Base-by-base conservation (phyloP, 352 stramenopile genomes). In the Phytophthora capsici region DNA sequence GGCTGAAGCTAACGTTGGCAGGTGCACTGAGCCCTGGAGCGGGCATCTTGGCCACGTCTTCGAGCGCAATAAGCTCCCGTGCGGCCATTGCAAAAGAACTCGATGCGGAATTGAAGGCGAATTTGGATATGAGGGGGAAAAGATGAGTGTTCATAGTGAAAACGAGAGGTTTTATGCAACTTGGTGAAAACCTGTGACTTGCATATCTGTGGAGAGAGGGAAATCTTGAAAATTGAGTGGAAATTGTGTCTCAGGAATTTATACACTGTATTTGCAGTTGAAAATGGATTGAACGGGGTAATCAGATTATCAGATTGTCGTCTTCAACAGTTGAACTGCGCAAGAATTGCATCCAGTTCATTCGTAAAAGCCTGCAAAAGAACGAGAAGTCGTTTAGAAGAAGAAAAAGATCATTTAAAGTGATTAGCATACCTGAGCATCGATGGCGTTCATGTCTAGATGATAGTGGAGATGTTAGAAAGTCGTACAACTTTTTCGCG, bases 11-110 rank as follows among this genome's bases (percentile, higher is more conserved):
- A 47, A 95, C 63, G 71, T 86, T 93, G 38, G 81, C 78, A 44
- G 90, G 90, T 16, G 80, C 75, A 51, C 77, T 89, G 51, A 94
- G 90, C 34, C 91, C 90, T 19, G 91, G 91, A 44, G 86, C 80
- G 5, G 91, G 91, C 78, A 97, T 89, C 58, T 74, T 89, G 26
- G 91, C 91, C 32, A 98, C 89, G 67, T 97, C 88, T 70, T 96
- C 90, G 28, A 94, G 80, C 55, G 83, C 38, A 64, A 96, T 93
- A 30, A 88, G 72, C 44, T 80, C 67, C 34, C 57, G 61, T 28
- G 49, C 22, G 30, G 71, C 44, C 51, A 63, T 75, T 54, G 26
- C 22, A 7, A 17, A 32, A 16, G 6, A 44, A n/a, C 22, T 63
- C 36, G 53, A 58, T 16, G 30, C 45, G 34, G 44, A 36, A 28